Evolutionary conservation across 164 flowering plant genomes (phyloP).

Genomic region (Liquidambar formosana): DNA sequence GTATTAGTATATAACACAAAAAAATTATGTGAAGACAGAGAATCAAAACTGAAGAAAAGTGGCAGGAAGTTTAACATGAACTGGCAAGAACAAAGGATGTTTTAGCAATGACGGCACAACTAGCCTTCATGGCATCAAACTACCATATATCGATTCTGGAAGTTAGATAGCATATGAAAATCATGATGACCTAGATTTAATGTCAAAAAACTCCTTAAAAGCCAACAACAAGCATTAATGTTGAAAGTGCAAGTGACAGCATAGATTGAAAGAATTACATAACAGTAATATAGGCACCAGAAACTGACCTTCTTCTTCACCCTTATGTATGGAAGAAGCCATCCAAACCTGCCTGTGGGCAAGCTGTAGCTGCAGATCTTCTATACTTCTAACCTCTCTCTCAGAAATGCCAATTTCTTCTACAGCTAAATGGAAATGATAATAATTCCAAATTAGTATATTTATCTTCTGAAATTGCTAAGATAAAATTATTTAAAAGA

Average conservation of each 20-base stretch:
- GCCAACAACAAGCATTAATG: background rate
- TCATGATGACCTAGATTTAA: background rate
- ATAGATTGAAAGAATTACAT: conserved; percentile 1
- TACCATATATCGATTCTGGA: background rate
- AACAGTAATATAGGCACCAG: conserved; percentile 1
- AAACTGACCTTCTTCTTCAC: conserved; percentile 79
- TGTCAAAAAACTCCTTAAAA: too few relatives aligned
- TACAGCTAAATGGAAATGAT: conserved; percentile 38
- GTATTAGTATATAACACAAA: too few relatives aligned
- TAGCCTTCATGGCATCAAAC: background rate
- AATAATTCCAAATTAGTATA: background rate
- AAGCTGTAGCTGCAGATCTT: conserved; percentile 56
- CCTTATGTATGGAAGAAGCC: conserved; percentile 89
- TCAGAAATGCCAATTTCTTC: conserved; percentile 38
- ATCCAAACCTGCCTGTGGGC: conserved; percentile 73
- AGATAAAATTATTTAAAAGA: background rate
- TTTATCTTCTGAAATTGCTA: background rate
- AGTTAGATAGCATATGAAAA: background rate
- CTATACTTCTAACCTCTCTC: conserved; percentile 27
- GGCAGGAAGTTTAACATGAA: too few relatives aligned
- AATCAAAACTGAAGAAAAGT: too few relatives aligned
- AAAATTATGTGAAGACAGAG: too few relatives aligned
- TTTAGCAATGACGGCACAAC: background rate
- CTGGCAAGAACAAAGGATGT: background rate
- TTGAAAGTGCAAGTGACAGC: background rate